These are phyloP conservation scores for Aspergillus baeticus DNA, from an alignment of 495 filamentous ascomycete species.

Conservation along the genomic window DNA sequence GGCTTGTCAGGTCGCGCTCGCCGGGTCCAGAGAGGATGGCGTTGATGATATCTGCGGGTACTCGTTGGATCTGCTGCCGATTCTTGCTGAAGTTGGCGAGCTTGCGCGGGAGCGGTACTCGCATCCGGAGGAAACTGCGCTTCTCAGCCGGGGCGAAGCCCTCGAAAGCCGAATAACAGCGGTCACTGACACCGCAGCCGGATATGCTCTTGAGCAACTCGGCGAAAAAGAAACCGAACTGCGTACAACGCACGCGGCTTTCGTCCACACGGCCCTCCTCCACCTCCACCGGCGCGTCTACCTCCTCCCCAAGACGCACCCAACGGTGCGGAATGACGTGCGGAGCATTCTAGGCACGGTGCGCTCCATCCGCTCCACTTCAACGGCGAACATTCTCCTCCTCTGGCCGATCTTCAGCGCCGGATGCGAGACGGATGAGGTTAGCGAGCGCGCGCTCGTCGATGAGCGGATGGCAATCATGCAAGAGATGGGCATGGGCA, in stretches of 20 bases:
- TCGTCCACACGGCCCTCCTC: constrained; percentile 31
- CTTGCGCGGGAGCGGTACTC: constrained; percentile 7
- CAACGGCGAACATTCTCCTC: constrained; percentile 30
- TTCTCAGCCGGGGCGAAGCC: constrained; percentile 1
- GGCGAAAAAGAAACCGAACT: no score
- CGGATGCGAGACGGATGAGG: constrained; percentile 32
- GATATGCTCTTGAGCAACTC: no score
- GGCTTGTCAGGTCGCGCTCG: no score
- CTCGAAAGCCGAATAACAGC: no score
- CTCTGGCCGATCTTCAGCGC: constrained; percentile 37
- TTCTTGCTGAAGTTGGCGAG: constrained; percentile 20
- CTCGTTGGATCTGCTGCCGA: constrained; percentile 27
- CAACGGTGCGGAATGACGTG: constrained; percentile 25
- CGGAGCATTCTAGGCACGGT: constrained; percentile 23
- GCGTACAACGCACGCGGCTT: constrained; percentile 16
- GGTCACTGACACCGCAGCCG: no score
- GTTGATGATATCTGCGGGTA: constrained; percentile 36
- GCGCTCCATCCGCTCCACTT: constrained; percentile 19
- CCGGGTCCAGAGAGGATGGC: neutral
- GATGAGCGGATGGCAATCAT: constrained; percentile 30
- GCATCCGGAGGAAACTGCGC: neutral
- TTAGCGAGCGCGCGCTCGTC: constrained; percentile 19
- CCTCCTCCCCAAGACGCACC: constrained; percentile 18
- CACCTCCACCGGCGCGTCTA: constrained; percentile 32
- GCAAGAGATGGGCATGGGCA: constrained; percentile 33